Conservation (phyloP, 441 rosid species). For the Geranium incanum region DNA sequence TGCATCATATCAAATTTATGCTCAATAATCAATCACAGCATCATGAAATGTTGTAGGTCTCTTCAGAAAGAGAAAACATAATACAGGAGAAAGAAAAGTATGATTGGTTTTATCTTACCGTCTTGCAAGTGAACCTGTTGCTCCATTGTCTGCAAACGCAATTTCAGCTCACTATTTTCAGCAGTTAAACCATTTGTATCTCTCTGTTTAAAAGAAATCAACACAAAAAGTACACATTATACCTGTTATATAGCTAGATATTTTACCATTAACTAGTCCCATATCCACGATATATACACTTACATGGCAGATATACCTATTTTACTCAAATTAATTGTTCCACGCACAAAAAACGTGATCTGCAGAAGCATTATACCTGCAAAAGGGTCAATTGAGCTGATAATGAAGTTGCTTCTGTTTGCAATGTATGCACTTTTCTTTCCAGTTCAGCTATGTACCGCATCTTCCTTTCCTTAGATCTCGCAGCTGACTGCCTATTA, state of each 20-base stretch:
- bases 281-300: neutral
- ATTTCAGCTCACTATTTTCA: constrained; percentile 85
- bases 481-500: constrained; percentile 95
- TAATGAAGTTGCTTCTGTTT: constrained; percentile 93
- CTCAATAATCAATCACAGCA: neutral
- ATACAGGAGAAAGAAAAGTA: neutral
- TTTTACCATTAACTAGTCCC: no score
- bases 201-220: constrained; percentile 47
- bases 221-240: constrained; percentile 3
- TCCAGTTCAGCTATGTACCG: constrained; percentile 95
- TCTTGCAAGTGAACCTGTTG: constrained; percentile 96
- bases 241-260: neutral
- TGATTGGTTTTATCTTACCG: constrained; percentile 41
- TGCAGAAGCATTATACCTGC: constrained; percentile 45
- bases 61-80: constrained; percentile 9
- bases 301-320: neutral
- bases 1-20: neutral
- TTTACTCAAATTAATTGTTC: neutral
- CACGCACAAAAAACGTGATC: neutral
- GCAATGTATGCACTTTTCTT: constrained; percentile 50
- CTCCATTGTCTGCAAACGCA: constrained; percentile 93
- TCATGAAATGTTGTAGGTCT: neutral
- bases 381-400: constrained; percentile 87
- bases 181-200: constrained; percentile 84
- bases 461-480: constrained; percentile 98